These are phyloP conservation scores for Omphalotus guepiniiformis DNA, from an alignment of 768 basidiomycete species.

Conservation along the genomic window DNA sequence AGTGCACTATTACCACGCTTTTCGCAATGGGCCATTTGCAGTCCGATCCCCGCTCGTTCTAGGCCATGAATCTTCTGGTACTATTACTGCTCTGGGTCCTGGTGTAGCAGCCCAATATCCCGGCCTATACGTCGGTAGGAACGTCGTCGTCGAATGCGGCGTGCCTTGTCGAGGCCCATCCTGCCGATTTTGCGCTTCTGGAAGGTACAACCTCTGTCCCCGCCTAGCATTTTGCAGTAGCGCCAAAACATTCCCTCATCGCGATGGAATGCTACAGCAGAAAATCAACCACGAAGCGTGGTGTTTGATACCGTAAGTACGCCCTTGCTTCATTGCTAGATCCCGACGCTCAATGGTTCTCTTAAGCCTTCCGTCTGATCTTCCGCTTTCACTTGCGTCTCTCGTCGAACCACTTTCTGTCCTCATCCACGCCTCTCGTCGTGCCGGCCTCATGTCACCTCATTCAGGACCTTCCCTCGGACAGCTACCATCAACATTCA, in stretches of 20 bases:
- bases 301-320: constrained; percentile 79
- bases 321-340: constrained; percentile 1
- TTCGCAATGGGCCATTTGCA: constrained; percentile 89
- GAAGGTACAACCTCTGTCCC: constrained; percentile 92
- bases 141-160: constrained; percentile 91
- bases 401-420: constrained; percentile 94
- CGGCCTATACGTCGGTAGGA: constrained; percentile 65
- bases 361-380: constrained; percentile 65
- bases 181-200: constrained; percentile 66
- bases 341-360: constrained; percentile 1
- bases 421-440: constrained; percentile 59
- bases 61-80: constrained; percentile 90
- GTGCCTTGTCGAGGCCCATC: constrained; percentile 77
- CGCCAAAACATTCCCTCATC: constrained; percentile 89
- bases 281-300: constrained; percentile 86
- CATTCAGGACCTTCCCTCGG: neutral
- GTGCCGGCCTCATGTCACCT: constrained; percentile 27
- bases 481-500: constrained; percentile 14
- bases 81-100: constrained; percentile 78
- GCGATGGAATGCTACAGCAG: constrained; percentile 86
- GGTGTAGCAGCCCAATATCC: constrained; percentile 37
- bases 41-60: constrained; percentile 83
- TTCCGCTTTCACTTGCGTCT: constrained; percentile 76
- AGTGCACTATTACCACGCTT: constrained; percentile 91
- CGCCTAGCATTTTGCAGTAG: constrained; percentile 84